These are phyloP conservation scores for Beauveria varroae DNA, from an alignment of 2,329 filamentous ascomycete species.

Conservation along the genomic window DNA sequence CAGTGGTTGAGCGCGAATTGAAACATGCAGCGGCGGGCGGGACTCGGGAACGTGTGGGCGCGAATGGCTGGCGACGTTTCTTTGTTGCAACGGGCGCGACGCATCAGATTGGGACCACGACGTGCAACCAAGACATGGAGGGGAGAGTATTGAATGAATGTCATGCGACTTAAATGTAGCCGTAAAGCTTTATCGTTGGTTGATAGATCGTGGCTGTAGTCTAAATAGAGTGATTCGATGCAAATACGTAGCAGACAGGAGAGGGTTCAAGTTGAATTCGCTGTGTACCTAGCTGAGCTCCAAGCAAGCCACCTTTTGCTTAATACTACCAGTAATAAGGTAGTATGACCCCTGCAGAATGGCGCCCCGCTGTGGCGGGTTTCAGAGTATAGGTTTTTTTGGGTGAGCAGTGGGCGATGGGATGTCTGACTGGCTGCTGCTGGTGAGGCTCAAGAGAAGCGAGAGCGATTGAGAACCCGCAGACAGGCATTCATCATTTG, in stretches of 20 bases:
- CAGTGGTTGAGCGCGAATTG: neutral
- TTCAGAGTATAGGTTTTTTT: constrained; percentile 2
- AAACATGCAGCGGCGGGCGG: neutral
- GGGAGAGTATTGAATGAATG: too few relatives aligned
- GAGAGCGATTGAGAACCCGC: neutral
- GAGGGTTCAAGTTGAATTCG: too few relatives aligned
- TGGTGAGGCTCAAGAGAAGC: neutral
- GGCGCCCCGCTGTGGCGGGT: constrained; percentile 10
- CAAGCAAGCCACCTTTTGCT: neutral
- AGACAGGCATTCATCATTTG: neutral
- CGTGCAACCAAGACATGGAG: neutral
- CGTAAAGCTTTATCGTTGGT: too few relatives aligned
- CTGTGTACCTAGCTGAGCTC: too few relatives aligned
- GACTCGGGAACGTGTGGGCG: neutral
- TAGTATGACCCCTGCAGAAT: neutral
- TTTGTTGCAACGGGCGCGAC: neutral
- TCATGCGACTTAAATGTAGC: too few relatives aligned
- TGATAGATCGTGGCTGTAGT: too few relatives aligned
- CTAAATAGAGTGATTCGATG: too few relatives aligned
- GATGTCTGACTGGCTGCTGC: neutral
- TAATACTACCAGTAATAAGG: too few relatives aligned
- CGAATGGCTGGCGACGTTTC: neutral
- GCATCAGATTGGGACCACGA: neutral
- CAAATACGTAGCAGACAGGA: too few relatives aligned
- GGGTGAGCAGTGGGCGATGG: neutral